These are phyloP conservation scores for Cruciata laevipes DNA, from an alignment of 257 asterid species.

Conservation along the genomic window DNA sequence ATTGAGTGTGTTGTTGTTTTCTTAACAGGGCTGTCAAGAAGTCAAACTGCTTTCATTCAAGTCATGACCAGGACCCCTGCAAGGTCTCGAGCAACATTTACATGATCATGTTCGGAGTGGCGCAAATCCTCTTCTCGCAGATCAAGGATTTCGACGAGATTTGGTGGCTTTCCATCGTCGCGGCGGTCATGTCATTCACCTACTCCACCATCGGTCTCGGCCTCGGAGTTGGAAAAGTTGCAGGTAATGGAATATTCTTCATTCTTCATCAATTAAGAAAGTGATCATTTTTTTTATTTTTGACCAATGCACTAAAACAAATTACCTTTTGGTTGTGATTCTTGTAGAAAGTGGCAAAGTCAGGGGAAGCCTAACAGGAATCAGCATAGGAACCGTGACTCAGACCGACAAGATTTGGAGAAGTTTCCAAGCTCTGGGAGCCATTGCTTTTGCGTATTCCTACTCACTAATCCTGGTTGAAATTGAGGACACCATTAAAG, in stretches of 20 bases:
- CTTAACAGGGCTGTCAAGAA: conserved; percentile 38
- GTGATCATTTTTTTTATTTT: background rate
- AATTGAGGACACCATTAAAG: conserved; percentile 74
- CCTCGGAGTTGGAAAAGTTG: conserved; percentile 45
- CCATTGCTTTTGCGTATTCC: conserved; percentile 81
- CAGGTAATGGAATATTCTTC: conserved; percentile 27
- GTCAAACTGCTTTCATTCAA: conserved; percentile 39
- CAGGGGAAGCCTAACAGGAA: conserved; percentile 66
- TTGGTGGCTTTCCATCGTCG: conserved; percentile 51
- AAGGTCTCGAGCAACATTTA: conserved; percentile 37
- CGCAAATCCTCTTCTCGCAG: conserved; percentile 40
- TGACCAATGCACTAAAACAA: background rate
- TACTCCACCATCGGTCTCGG: conserved; percentile 51
- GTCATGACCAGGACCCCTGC: conserved; percentile 35
- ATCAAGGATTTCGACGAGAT: conserved; percentile 50
- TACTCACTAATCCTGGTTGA: conserved; percentile 74
- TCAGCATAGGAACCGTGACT: conserved; percentile 58
- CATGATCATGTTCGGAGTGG: conserved; percentile 43
- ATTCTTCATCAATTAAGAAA: background rate
- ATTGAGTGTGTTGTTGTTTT: background rate
- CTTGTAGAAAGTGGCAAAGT: conserved; percentile 49
- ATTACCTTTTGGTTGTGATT: background rate
- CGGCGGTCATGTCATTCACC: conserved; percentile 52
- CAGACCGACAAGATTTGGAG: conserved; percentile 64
- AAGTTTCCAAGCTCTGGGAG: conserved; percentile 78